A percentile compares a stretch with the other conserved stretches of the same genome.
Conservation (phyloP, 2,329 filamentous ascomycete species). For the Lachnellula arida region DNA sequence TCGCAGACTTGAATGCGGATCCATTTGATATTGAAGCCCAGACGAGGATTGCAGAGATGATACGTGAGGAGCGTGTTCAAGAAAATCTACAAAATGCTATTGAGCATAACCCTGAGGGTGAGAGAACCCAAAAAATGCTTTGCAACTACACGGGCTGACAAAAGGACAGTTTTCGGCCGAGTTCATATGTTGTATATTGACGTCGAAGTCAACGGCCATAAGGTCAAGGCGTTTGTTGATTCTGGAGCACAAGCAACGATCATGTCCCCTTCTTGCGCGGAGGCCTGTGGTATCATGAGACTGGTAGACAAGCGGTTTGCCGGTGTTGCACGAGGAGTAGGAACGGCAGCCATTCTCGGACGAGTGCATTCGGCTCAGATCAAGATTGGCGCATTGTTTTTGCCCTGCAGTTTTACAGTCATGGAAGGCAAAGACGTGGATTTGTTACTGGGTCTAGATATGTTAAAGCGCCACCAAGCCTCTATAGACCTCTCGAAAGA, state of each 20-base stretch:
- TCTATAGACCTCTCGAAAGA: constrained; percentile 83
- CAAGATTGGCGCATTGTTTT: constrained; percentile 79
- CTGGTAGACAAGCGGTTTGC: constrained; percentile 89
- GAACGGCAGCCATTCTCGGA: constrained; percentile 89
- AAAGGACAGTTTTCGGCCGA: constrained; percentile 71
- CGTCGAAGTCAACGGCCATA: constrained; percentile 88
- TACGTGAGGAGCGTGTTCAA: constrained; percentile 87
- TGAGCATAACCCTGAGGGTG: constrained; percentile 96
- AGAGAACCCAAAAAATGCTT: constrained; percentile 26
- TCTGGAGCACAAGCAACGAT: constrained; percentile 97
- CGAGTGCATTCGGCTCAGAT: constrained; percentile 94
- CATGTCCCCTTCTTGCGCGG: constrained; percentile 92
- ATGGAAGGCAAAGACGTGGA: constrained; percentile 99
- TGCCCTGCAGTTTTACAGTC: constrained; percentile 95
- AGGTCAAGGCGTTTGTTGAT: constrained; percentile 93
- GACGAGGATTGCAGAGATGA: constrained; percentile 91
- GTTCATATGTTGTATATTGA: constrained; percentile 97
- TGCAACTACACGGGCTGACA: constrained; percentile 6
- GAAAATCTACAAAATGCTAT: constrained; percentile 96
- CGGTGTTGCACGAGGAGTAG: constrained; percentile 88
- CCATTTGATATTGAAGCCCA: constrained; percentile 93
- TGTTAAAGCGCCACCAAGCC: constrained; percentile 94
- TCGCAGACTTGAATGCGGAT: constrained; percentile 83
- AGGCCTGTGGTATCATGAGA: constrained; percentile 91
- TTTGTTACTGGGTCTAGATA: constrained; percentile 86